phyloP scores from a whole-genome alignment of 169 alveolate species.

The Cryptosporidium canis region DNA sequence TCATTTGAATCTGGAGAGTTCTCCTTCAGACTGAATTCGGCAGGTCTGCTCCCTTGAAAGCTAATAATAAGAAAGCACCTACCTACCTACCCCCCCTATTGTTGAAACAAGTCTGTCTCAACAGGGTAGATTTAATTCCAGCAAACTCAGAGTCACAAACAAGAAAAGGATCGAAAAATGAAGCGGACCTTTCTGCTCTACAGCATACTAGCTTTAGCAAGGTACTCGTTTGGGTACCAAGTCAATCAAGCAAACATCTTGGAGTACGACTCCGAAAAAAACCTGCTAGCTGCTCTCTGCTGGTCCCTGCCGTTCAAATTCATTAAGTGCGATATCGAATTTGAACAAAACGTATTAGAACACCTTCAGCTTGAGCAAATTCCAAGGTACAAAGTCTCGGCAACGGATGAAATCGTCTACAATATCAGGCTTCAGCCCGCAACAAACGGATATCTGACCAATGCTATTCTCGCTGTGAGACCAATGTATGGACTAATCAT shows the following conservation, averaged over 20 bases:
- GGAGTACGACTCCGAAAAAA: constrained; percentile 18
- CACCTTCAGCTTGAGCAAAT: constrained; percentile 15
- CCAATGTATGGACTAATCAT: constrained; percentile 3
- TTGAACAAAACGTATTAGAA: constrained; percentile 32
- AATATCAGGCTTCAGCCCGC: constrained; percentile 16
- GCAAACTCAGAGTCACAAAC: neutral
- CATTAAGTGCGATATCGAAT: constrained; percentile 50
- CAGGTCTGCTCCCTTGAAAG: neutral
- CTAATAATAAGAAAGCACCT: too few relatives aligned
- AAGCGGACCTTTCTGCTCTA: neutral
- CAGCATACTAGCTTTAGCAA: neutral
- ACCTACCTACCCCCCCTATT: too few relatives aligned
- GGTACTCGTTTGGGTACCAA: neutral
- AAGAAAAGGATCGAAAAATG: neutral
- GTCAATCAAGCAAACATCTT: neutral
- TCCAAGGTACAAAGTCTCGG: constrained; percentile 36
- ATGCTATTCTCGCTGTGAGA: constrained; percentile 48
- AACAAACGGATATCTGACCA: constrained; percentile 40
- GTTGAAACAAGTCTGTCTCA: too few relatives aligned
- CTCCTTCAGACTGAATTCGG: neutral
- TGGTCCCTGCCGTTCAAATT: constrained; percentile 60
- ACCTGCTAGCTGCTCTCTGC: constrained; percentile 47
- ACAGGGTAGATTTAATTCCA: neutral
- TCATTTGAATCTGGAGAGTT: neutral
- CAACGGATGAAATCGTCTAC: constrained; percentile 24